Base-by-base conservation (phyloP, 2,329 filamentous ascomycete species). In the Alternaria novae-zelandiae region DNA sequence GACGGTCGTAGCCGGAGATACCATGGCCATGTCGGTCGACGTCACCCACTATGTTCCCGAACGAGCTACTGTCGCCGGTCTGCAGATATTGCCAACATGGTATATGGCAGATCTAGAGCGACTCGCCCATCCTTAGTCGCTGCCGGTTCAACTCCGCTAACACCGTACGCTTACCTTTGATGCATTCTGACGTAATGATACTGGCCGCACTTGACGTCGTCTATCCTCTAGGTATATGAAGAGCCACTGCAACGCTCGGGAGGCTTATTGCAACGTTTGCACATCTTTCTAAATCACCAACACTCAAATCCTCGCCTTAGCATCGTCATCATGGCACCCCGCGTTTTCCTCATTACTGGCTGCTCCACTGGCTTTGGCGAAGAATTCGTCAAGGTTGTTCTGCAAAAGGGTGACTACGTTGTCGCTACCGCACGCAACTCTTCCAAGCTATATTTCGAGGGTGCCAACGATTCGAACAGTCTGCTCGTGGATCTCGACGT, bases 401-500 rank as follows among this genome's bases (percentile, higher is more conserved):
- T 84, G n/a, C 59, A 74, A 9, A 78, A 81, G 28, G 82, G 82
- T 54, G 81, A 84, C 63, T 74, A 81, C 53, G 82, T 82, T 32
- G 78, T 83, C 45, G 82, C 83, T 15, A 84, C 83, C 6, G 82
- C 82, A 21, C 80, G 82, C 56, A 80, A 83, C 69, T 78, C 77
- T n/a, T 79, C 80, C n/a, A 81, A 81, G 55, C 70, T 83, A 6
- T 75, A 76, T 7, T 78, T 78, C 28, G 74, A 79, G 26, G 76
- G 79, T 32, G 75, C 80, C 3, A 81, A 80, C 41, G 79, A 83
- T 32, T 78, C 81, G 47, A 87, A 86, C 67, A 83, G 83, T 64
- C 78, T 88, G 3, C 69, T 84, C 3, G 66, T 84, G 3, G 81
- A 84, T 13, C 82, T 88, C 13, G 87, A 89, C 67, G 86, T 89